Evolutionary conservation across 306 rosid species (phyloP), one percentile per base, ranked within the genome.

Genomic region (Cucumis sativus): DNA sequence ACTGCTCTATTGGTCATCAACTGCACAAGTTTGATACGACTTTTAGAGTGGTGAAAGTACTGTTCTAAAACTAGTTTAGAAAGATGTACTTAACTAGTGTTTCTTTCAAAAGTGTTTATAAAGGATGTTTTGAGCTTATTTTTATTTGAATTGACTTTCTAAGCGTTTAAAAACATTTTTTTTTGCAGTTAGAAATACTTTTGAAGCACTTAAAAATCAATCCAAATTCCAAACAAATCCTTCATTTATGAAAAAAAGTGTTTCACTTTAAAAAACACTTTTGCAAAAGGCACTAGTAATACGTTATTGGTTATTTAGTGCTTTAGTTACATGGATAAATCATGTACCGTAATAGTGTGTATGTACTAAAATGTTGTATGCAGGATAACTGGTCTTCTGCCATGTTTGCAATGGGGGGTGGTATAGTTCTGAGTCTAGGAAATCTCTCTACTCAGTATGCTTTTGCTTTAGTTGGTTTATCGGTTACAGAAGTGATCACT

Each of bases 331-430:
- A 41, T 11, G 30, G 55, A 18, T 20, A 43, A 68, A 39, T 18
- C 16, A 40, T 66, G 73, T 39, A 33, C 5, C n/a, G 73, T 37
- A 74, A 41, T 55, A 65, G 76, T n/a, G 77, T 71, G 79, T 65
- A 10, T 43, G 10, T 20, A 63, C 35, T n/a, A 12, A 59, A 75
- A 60, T 52, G 41, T 78, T 72, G 65, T 77, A 61, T 84, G 80
- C 91, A 88, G 93, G 90, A 89, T 69, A 93, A 91, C 82, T 90
- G 91, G 96, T 89, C 93, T 20, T 91, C 97, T 64, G 90, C 90
- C 77, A 73, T 89, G 78, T 89, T 91, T 83, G 96, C 97, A 45
- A 93, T 93, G 98, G 90, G 77, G 2, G 98, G 98, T 39, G 97
- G 98, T 40, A 61, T 93, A 39, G 91, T 88, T 33, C 91, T 93